Evolutionary conservation across 495 filamentous ascomycete genomes (phyloP), one percentile per base, ranked within the genome.

Genomic region (Pseudevernia furfuracea): DNA sequence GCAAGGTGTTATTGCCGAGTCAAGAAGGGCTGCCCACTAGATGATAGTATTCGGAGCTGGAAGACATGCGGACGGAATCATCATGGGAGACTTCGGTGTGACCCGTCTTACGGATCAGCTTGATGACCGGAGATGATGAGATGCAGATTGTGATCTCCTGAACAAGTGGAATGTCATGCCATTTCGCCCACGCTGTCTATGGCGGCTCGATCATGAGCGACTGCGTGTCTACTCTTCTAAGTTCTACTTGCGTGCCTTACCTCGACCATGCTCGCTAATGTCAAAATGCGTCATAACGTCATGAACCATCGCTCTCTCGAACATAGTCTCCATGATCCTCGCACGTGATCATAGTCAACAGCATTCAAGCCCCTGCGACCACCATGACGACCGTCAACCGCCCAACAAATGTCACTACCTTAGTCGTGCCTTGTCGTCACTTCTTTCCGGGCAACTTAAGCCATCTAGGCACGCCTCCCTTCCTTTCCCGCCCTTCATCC

Each of bases 1-100:
- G 81, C 88, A 90, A 81, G 86, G 89, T 72, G 89, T 97, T 77
- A 97, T 97, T 79, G 92, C 92, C 71, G 94, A 98, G 85, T 87
- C 91, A 70, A 90, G 94, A 74, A 84, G 94, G 73, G 80, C 84
- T 30, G 86, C 75, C 73, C 89, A 92, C 84, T 92, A 90, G 85
- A 80, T 70, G 32, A 25, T 12, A 14, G 25, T 17, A 14, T 53
- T 53, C 49, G 4, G 14, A 53, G 25, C 49, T 53, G 25, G 49
- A 32, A 12, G 49, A 19, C 49, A 19, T 17, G 12, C 10, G 49
- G 49, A 30, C 49, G 25, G 25, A 32, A 28, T 28, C 15, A 32
- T 32, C n/a, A n/a, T n/a, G n/a, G 14, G 25, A 19, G 28, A 32
- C 49, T 53, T 19, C 25, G 19, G 5, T 8, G 14, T 32, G 23